Evolutionary conservation across 805 yeast genomes (phyloP), one percentile per base, ranked within the genome.

Genomic region (Starmera quercuum): DNA sequence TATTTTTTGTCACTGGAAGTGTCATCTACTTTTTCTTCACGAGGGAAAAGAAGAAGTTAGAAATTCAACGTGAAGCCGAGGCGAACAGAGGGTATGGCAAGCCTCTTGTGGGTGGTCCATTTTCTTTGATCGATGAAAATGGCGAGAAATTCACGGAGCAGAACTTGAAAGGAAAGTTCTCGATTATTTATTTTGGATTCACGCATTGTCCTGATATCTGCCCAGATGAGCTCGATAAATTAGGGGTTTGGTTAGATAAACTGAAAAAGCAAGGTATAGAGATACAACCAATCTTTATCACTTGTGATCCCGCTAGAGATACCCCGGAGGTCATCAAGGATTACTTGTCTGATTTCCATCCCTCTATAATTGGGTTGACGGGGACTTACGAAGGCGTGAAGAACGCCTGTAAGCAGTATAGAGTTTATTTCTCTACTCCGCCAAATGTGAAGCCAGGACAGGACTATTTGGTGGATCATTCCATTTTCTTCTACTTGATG

Each of bases 131-230:
- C 7, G 95, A 90, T 54, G 68, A 72, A 22, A 61, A 86, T 33
- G 87, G 88, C 25, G 59, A 80, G 19, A 58, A 55, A 14, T 92
- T 92, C 58, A 86, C 96, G 2, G 77, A 86, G 19, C 66, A 84
- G 41, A 70, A 90, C 46, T 63, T 92, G 51, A 59, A 72, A 41
- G 92, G 88, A 22, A 80, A 75, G 54, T 92, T 87, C 59, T 75
- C 90, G 9, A 64, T 92, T 30, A 58, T 90, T n/a, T 92, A 92
- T 57, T 92, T 92, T 61, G 98, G 98, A 0, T 92, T 92, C 64
- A 83, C 96, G 4, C 88, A 88, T 61, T 92, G 98, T 62, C 98
- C 98, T 6, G 98, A 92, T 60, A 88, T 92, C 34, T 92, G 98
- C 59, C 98, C 98, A 9, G 98, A 92, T 58, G 98, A 92, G 57